Base-by-base conservation (phyloP, 2,329 filamentous ascomycete species). In the Trichoderma guizhouense region DNA sequence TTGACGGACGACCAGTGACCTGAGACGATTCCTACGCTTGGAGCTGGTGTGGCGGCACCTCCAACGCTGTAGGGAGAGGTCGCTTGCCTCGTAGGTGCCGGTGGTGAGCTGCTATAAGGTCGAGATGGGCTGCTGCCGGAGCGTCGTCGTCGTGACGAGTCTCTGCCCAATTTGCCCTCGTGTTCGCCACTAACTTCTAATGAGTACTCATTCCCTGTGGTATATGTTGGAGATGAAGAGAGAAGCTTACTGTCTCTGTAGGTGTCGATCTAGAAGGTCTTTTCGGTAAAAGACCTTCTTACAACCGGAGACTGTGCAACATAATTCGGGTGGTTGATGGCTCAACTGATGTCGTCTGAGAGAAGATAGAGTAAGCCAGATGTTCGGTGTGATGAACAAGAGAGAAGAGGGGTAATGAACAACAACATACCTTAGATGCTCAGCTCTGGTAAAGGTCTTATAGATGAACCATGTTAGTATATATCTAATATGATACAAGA, bases 401-500 rank as follows among this genome's bases (percentile, higher is more conserved):
- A n/a, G 57, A 5, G 58, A 34, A 32, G 36, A 30, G 53, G 11
- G 26, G 47, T 36, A 15, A 32, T 30, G 43, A 57, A 36, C 7
- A n/a, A 9, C 12, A 15, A 76, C 81, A 74, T 78, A 90, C 88
- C 87, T 87, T 55, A 90, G 79, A 79, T 90, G 89, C 76, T 90
- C 88, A 34, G 88, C 89, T 76, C 89, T 83, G 14, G 88, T 90
- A 73, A 90, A 90, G 2, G 86, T 90, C 88, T 90, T 72, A 3
- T 21, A 28, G 32, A 34, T 34, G 32, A 34, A 34, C 12, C 66
- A 36, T 53, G 36, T 74, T 62, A 74, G 73, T 67, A 12, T 47
- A 60, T 39, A 26, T 36, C 36, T 21, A 14, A 4, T 47, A 63
- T 47, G 15, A 26, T 9, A 57, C 28, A 51, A 32, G 24, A 26